Evolutionary conservation across 1,284 basidiomycete species (phyloP).

Genomic region (Melampsora larici-populina): DNA sequence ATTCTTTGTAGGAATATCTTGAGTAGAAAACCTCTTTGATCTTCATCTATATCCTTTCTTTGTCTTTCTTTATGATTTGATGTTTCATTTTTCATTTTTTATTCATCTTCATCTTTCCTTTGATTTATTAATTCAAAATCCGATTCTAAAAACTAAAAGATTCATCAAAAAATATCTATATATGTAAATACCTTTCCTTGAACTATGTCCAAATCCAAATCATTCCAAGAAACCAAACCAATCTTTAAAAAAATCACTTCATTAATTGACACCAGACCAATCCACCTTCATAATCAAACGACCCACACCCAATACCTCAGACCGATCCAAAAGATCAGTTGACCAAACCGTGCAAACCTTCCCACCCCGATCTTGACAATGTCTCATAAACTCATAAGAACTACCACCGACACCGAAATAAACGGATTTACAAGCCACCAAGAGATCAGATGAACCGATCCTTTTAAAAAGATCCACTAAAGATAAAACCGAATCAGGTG

Average conservation of each 20-base stretch:
- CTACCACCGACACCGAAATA: slow-evolving; percentile 97
- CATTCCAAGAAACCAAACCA: too few species aligned
- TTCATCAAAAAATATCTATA: too few species aligned
- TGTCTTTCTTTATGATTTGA: too few species aligned
- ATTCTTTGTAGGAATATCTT: too few species aligned
- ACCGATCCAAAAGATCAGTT: not conserved
- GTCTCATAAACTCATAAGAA: slow-evolving; percentile 66
- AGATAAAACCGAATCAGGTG: slow-evolving; percentile 65
- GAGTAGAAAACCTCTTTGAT: too few species aligned
- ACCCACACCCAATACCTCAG: not conserved
- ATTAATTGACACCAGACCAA: not conserved
- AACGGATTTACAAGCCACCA: slow-evolving; percentile 73
- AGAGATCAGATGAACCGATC: slow-evolving; percentile 27
- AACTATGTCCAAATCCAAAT: too few species aligned
- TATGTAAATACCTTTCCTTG: too few species aligned
- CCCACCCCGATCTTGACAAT: slow-evolving; percentile 57
- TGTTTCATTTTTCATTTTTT: too few species aligned
- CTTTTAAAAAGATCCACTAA: slow-evolving; percentile 61
- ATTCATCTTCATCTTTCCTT: too few species aligned
- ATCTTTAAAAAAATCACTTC: not conserved
- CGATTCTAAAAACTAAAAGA: too few species aligned
- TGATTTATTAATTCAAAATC: too few species aligned
- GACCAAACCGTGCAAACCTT: not conserved
- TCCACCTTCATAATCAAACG: not conserved
- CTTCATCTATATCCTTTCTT: too few species aligned